Conservation (phyloP, 768 basidiomycete genomes). For the Trametes punicea region DNA sequence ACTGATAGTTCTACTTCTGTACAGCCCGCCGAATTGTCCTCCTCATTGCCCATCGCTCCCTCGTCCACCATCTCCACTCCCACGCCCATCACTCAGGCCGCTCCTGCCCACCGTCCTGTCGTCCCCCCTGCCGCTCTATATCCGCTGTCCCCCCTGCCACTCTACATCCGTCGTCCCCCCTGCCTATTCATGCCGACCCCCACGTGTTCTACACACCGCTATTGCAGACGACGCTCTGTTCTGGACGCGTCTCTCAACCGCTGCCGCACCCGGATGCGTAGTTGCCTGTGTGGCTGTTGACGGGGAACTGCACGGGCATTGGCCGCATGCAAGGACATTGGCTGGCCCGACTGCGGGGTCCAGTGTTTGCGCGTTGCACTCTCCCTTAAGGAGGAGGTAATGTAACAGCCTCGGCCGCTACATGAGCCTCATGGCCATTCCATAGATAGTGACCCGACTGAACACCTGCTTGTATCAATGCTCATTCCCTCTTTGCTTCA, state of each 20-base stretch:
- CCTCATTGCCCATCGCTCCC: neutral
- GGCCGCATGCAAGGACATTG: neutral
- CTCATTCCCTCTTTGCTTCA: neutral
- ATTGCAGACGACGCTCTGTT: neutral
- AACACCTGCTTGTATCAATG: neutral
- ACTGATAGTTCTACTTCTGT: neutral
- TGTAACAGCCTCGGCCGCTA: neutral
- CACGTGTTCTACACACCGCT: neutral
- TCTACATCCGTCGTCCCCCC: neutral
- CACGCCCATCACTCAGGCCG: no score
- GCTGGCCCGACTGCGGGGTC: neutral
- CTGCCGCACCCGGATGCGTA: neutral
- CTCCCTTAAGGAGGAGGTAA: constrained; percentile 1
- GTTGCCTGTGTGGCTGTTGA: neutral
- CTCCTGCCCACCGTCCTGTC: constrained; percentile 1
- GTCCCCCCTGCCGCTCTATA: neutral
- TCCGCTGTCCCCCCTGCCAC: neutral
- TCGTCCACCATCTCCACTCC: no score
- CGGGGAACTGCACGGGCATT: neutral
- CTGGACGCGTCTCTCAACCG: neutral
- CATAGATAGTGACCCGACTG: neutral
- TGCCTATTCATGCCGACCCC: neutral
- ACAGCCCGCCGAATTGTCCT: neutral
- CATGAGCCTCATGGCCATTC: neutral
- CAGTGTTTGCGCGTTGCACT: neutral